Percentiles rank a stretch among this genome's conserved stretches.
phyloP scores from a whole-genome alignment of 1,139 yeast genomes.

The Taphrina communis region DNA sequence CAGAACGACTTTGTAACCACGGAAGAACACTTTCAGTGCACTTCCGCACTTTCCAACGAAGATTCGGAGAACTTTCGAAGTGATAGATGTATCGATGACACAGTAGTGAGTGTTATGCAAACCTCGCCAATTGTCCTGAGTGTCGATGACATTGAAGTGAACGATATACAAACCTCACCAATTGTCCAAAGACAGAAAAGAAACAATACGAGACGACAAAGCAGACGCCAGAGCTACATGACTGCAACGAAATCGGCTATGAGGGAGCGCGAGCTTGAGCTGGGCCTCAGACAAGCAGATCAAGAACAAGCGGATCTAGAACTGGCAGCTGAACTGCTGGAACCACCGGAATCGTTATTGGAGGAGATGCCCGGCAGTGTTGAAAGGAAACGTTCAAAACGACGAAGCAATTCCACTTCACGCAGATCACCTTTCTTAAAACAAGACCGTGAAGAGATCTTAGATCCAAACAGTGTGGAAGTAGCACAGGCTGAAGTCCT shows the following conservation, averaged over 20 bases:
- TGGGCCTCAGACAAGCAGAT: slow-evolving; percentile 17
- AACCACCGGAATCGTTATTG: slow-evolving; percentile 29
- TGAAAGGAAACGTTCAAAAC: slow-evolving; percentile 38
- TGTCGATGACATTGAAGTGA: neutral
- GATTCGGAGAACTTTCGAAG: neutral
- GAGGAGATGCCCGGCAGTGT: slow-evolving; percentile 43
- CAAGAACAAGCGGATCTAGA: slow-evolving; percentile 31
- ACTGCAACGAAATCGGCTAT: slow-evolving; percentile 40
- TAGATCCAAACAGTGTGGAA: neutral
- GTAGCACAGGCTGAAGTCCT: slow-evolving; percentile 1
- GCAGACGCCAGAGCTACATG: slow-evolving; percentile 41
- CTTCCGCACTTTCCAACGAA: neutral
- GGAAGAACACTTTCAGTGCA: neutral
- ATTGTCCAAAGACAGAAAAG: slow-evolving; percentile 19
- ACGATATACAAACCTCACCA: neutral
- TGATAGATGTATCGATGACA: no score
- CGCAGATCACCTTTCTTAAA: slow-evolving; percentile 26
- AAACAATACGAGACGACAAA: slow-evolving; percentile 27
- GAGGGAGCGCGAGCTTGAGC: slow-evolving; percentile 35
- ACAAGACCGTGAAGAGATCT: neutral
- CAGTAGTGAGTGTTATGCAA: neutral
- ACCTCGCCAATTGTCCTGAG: neutral
- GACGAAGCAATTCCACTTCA: slow-evolving; percentile 19
- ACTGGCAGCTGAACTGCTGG: slow-evolving; percentile 17
- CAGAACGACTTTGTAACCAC: neutral